Evolutionary conservation across 495 filamentous ascomycete species (phyloP), one percentile per base, ranked within the genome.

Genomic region (Penicillium coprophilum): DNA sequence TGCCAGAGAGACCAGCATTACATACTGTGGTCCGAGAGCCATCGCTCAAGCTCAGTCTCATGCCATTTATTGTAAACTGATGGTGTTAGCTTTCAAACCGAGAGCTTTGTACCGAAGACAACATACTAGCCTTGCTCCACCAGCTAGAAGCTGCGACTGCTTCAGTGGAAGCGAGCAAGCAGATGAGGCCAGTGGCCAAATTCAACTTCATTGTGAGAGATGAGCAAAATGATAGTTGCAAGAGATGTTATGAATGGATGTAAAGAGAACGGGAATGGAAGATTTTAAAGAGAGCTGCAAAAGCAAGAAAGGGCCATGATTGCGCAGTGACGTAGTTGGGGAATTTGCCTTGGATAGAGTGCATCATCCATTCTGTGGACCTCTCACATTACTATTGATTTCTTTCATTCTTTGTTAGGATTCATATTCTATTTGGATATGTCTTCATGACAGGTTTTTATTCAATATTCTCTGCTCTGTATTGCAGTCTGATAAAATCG

Each of bases 1-100:
- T 19, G 11, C 30, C 34, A 40, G 32, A 20, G 32, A 32, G 21
- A 10, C 6, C 23, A 51, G 20, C 54, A 20, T 28, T 53, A 4
- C 52, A 32, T 61, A 78, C 74, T 76, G 74, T 98, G 85, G 63
- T 98, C 94, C 23, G 89, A 89, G 55, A 98, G 87, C 94, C 94
- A 98, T 64, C 94, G 82, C 78, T 98, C 93, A 11, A 98, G 83
- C 79, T 98, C 94, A 7, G 90, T 96, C 77, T 97, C 87, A 69
- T 97, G 93, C 94, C 94, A 98, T 70, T 93, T 97, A 77, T 97
- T 96, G 82, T 97, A 98, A 6, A 86, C 94, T 96, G 65, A 23
- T 48, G 48, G 36, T 20, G 58, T 58, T 57, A 61, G 59, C 54
- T 28, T 28, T 21, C 34, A 20, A 32, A 15, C 21, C 21, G 34